Evolutionary conservation across 352 stramenopile genomes (phyloP).

Genomic region (Hyaloperonospora brassicae): DNA sequence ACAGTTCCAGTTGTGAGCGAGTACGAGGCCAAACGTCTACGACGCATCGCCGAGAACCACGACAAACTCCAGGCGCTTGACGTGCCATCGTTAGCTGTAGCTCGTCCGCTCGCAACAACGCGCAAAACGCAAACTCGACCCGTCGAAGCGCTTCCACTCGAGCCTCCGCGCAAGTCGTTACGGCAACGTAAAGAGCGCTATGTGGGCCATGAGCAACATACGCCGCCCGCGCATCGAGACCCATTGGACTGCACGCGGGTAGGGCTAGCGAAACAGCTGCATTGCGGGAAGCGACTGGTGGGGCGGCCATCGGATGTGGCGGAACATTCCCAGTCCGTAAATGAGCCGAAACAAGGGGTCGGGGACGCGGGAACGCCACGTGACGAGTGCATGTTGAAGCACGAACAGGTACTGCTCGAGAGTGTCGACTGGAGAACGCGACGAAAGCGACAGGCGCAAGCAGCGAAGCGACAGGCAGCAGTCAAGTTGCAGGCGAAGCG

Average conservation of each 20-base stretch:
- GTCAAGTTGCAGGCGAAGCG: constrained; percentile 11
- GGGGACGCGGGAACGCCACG: too few species aligned
- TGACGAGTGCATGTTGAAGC: too few species aligned
- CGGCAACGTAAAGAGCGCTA: constrained; percentile 10
- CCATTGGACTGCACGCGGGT: too few species aligned
- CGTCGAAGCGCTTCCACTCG: constrained; percentile 1
- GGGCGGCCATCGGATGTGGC: too few species aligned
- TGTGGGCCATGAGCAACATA: constrained; percentile 5
- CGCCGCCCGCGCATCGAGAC: too few species aligned
- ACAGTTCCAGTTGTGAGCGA: constrained; percentile 30
- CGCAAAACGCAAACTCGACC: constrained; percentile 13
- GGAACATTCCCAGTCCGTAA: too few species aligned
- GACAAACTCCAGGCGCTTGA: constrained; percentile 32
- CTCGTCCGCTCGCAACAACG: not conserved
- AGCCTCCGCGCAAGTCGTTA: constrained; percentile 13
- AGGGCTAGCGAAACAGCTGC: too few species aligned
- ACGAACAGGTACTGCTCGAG: not conserved
- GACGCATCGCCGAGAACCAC: constrained; percentile 51
- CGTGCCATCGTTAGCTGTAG: constrained; percentile 9
- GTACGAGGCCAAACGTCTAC: constrained; percentile 57
- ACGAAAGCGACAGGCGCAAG: constrained; percentile 10
- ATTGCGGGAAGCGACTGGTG: too few species aligned
- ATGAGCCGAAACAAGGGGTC: constrained; percentile 4
- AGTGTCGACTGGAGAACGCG: constrained; percentile 18
- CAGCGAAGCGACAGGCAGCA: constrained; percentile 2